Percentiles rank a stretch among this genome's conserved stretches.
These are phyloP conservation scores for Xylariales sp. DNA, from an alignment of 2,329 filamentous ascomycete species.

Conservation along the genomic window DNA sequence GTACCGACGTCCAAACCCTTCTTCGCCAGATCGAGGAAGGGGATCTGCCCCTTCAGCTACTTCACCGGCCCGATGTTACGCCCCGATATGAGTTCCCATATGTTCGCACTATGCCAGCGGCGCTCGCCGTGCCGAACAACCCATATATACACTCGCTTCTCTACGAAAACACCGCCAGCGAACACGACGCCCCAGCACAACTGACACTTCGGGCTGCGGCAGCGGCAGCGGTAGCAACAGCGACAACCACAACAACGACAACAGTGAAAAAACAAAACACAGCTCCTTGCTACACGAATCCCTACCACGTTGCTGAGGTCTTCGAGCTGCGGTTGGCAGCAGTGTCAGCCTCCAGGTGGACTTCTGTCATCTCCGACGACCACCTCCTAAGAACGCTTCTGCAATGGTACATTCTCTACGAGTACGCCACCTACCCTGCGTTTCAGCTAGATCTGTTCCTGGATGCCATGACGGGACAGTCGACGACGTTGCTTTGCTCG, in stretches of 20 bases:
- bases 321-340: too few relatives aligned
- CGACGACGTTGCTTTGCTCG: constrained; percentile 7
- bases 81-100: constrained; percentile 20
- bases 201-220: too few relatives aligned
- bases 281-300: too few relatives aligned
- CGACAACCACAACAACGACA: too few relatives aligned
- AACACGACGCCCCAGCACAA: too few relatives aligned
- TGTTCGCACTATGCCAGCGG: constrained; percentile 12
- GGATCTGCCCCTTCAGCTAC: constrained; percentile 17
- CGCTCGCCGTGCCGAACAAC: constrained; percentile 12
- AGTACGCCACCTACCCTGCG: constrained; percentile 8
- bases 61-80: constrained; percentile 13
- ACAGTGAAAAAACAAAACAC: too few relatives aligned
- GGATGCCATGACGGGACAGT: constrained; percentile 7
- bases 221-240: too few relatives aligned
- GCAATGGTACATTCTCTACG: constrained; percentile 8
- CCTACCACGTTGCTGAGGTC: too few relatives aligned
- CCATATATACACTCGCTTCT: constrained; percentile 15
- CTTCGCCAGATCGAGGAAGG: constrained; percentile 15
- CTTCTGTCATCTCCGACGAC: constrained; percentile 19
- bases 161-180: too few relatives aligned
- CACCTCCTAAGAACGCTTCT: constrained; percentile 14
- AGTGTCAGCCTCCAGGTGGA: too few relatives aligned
- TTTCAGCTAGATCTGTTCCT: constrained; percentile 11
- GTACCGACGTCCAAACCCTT: constrained; percentile 14